phyloP scores from a whole-genome alignment of 306 rosid genomes.

The Glycine latifolia region DNA sequence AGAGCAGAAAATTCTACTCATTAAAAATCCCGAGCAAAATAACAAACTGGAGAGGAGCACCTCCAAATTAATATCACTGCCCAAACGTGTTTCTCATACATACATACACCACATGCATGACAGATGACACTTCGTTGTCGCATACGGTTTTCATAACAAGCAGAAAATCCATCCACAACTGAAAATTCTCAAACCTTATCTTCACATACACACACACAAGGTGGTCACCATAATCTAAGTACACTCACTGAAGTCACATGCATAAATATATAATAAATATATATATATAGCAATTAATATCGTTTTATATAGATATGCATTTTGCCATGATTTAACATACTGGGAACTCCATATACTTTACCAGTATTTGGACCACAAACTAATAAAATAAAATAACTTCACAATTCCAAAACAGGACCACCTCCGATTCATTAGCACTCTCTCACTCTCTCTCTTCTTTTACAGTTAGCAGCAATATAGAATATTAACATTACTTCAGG shows the following conservation, averaged over 20 bases:
- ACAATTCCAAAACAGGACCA: constrained; percentile 69
- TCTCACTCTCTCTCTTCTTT: constrained; percentile 40
- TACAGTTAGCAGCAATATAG: constrained; percentile 30
- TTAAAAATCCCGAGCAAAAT: not conserved
- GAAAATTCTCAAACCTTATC: constrained; percentile 18
- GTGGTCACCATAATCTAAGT: constrained; percentile 19
- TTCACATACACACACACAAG: constrained; percentile 16
- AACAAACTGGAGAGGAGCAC: not conserved
- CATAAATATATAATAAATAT: not conserved
- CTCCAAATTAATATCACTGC: constrained; percentile 5
- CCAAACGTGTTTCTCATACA: constrained; percentile 32
- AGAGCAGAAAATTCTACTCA: constrained; percentile 9
- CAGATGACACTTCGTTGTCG: constrained; percentile 25
- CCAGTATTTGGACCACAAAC: constrained; percentile 69
- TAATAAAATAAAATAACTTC: constrained; percentile 32
- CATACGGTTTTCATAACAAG: constrained; percentile 15
- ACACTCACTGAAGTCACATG: constrained; percentile 41
- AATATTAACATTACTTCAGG: constrained; percentile 29
- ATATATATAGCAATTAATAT: constrained; percentile 21
- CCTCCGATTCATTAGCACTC: constrained; percentile 45
- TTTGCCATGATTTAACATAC: constrained; percentile 50
- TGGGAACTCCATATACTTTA: constrained; percentile 49
- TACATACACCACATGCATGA: constrained; percentile 43
- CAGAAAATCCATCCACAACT: constrained; percentile 43
- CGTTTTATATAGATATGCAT: constrained; percentile 41